Evolutionary conservation across 768 basidiomycete species (phyloP), one percentile per base, ranked within the genome.

Genomic region (Filobasidium floriforme): DNA sequence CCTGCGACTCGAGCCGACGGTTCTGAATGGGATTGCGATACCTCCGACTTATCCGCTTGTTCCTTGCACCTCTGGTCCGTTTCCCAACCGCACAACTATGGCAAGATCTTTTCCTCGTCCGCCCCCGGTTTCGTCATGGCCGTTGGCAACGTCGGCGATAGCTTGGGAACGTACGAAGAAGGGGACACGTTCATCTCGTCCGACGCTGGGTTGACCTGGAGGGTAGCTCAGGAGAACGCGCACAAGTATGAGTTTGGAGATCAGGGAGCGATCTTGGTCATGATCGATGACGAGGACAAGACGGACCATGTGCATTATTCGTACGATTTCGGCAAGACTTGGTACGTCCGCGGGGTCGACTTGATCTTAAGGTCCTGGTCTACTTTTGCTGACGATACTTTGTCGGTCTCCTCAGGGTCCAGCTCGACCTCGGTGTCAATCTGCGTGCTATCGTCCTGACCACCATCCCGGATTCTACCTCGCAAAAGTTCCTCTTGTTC

Each of bases 231-330:
- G 51, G 80, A 78, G 61, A 86, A 87, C 26, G 89, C 94, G 0
- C 87, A 90, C 75, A 92, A 92, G 79, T 97, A 97, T 73, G 93
- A 98, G 79, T 93, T 98, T 76, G 96, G 96, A 6, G 96, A 96
- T 73, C 83, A 81, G 83, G 72, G 96, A 84, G 88, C 88, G 72
- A 84, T 98, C 37, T 74, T 84, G 28, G 85, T 98, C 12, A 81
- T 87, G 28, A 85, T 92, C 3, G 87, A 94, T 70, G 92, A 99
- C 71, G 93, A 98, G 73, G 86, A 89, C 43, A 74, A 79, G 26
- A 87, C 86, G 2, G 85, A 88, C 67, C 80, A 79, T 15, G 80
- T 96, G 22, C 81, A 80, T 49, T 98, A 94, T 75, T 90, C 89
- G 7, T 84, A 86, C 32, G 88, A 99, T 75, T 82, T 89, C 28